phyloP scores from a whole-genome alignment of 352 stramenopile species.

The Phytophthora meadii region DNA sequence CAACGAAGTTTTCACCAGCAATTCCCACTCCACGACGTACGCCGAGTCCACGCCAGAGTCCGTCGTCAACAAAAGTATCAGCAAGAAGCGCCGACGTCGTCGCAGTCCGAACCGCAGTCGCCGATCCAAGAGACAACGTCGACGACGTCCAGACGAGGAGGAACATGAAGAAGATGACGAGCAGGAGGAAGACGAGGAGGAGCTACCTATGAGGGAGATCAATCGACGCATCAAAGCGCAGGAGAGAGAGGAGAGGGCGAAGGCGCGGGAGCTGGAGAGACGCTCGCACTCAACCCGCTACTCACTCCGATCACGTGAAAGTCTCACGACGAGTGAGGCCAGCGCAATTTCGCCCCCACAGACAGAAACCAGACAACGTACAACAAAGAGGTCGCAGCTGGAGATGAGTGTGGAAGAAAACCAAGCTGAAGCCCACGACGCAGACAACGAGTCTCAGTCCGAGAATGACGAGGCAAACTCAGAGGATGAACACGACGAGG shows the following conservation, averaged over 20 bases:
- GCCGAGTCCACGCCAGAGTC: constrained; percentile 22
- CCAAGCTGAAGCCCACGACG: constrained; percentile 20
- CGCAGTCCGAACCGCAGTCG: constrained; percentile 14
- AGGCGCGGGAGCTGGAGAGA: constrained; percentile 33
- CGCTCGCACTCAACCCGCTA: constrained; percentile 54
- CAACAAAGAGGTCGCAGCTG: constrained; percentile 36
- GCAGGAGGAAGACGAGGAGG: constrained; percentile 42
- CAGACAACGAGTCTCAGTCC: constrained; percentile 41
- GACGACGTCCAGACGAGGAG: constrained; percentile 14
- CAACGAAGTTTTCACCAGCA: constrained; percentile 67
- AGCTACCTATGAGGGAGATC: constrained; percentile 65
- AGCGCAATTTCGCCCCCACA: constrained; percentile 23
- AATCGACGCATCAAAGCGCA: constrained; percentile 59
- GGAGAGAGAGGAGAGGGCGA: constrained; percentile 41
- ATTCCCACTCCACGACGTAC: constrained; percentile 25
- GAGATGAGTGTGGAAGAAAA: constrained; percentile 31
- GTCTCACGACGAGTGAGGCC: constrained; percentile 31
- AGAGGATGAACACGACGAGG: constrained; percentile 39
- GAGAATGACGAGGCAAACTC: constrained; percentile 42
- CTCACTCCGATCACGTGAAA: constrained; percentile 62
- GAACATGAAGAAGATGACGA: constrained; percentile 39
- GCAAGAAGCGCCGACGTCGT: constrained; percentile 41
- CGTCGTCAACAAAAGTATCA: constrained; percentile 18
- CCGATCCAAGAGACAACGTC: constrained; percentile 28
- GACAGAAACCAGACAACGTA: constrained; percentile 2